Evolutionary conservation across 2,329 filamentous ascomycete species (phyloP).

Genomic region (Xylariaceae sp.): DNA sequence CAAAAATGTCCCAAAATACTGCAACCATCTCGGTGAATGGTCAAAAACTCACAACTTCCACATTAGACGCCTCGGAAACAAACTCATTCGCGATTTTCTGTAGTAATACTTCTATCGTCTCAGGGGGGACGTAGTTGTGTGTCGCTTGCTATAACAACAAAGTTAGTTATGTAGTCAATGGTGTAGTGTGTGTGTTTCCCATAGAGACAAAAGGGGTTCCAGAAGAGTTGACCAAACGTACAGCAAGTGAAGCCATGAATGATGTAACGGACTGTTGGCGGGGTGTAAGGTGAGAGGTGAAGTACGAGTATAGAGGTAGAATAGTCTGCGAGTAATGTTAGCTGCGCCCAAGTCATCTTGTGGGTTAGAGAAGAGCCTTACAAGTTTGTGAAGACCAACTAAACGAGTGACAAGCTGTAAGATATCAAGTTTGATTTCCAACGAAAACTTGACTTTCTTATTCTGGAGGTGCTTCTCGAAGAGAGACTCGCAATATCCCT

Average conservation of each 20-base stretch:
- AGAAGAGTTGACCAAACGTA: constrained; percentile 7
- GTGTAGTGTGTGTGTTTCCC: neutral
- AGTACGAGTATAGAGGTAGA: constrained; percentile 90
- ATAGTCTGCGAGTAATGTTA: constrained; percentile 49
- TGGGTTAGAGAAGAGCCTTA: constrained; percentile 3
- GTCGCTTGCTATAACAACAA: constrained; percentile 58
- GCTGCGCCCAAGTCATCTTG: neutral
- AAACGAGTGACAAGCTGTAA: constrained; percentile 86
- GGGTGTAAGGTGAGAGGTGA: constrained; percentile 85
- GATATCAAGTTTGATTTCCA: constrained; percentile 86
- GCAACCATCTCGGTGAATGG: constrained; percentile 40
- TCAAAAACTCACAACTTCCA: constrained; percentile 57
- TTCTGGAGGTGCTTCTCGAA: constrained; percentile 90
- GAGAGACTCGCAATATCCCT: constrained; percentile 84
- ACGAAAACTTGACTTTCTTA: constrained; percentile 73
- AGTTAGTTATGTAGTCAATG: constrained; percentile 1
- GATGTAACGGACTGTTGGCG: constrained; percentile 86
- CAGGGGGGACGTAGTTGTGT: constrained; percentile 85
- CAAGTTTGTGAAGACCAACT: constrained; percentile 78
- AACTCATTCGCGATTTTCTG: constrained; percentile 98
- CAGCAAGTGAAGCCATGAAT: constrained; percentile 81
- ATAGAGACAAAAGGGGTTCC: neutral
- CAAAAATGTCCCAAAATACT: neutral
- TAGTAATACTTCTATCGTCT: constrained; percentile 82
- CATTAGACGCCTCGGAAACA: constrained; percentile 86